Evolutionary conservation across 305 asterid species (phyloP).

Genomic region (Caryopteris hybrid): DNA sequence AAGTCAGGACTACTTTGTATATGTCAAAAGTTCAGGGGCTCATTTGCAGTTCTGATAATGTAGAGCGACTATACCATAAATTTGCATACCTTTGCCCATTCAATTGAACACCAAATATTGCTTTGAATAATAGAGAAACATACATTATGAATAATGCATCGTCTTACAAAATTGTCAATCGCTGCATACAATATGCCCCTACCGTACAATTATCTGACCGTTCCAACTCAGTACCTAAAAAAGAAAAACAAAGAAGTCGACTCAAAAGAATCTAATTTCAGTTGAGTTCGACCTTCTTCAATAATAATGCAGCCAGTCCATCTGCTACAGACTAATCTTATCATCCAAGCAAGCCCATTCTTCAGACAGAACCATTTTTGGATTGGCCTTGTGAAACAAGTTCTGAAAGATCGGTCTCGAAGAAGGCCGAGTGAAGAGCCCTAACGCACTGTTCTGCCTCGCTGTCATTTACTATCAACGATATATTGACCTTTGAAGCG

Average conservation of each 20-base stretch:
- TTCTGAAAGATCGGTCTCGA: constrained; percentile 44
- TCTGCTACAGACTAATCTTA: too few species aligned
- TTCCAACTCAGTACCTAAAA: background rate
- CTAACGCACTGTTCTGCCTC: constrained; percentile 85
- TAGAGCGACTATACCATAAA: too few species aligned
- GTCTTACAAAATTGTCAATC: constrained; percentile 1
- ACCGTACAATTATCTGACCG: background rate
- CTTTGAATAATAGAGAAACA: too few species aligned
- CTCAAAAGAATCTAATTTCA: background rate
- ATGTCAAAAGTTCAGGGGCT: too few species aligned
- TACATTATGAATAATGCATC: too few species aligned
- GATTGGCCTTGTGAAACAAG: constrained; percentile 23
- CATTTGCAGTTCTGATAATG: too few species aligned
- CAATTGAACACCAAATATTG: too few species aligned
- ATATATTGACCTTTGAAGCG: constrained; percentile 92
- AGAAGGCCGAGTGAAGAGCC: constrained; percentile 80
- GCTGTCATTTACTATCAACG: constrained; percentile 79
- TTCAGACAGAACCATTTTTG: constrained; percentile 24
- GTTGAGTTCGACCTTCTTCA: background rate
- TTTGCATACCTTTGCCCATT: too few species aligned
- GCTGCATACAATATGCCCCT: background rate
- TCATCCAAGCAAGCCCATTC: background rate
- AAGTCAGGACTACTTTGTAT: too few species aligned
- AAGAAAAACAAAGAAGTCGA: background rate
- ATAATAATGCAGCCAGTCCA: too few species aligned